A percentile compares a stretch with the other conserved stretches of the same genome.
Evolutionary conservation across 2,329 filamentous ascomycete genomes (phyloP).

Genomic region (Venturiaceae sp.): DNA sequence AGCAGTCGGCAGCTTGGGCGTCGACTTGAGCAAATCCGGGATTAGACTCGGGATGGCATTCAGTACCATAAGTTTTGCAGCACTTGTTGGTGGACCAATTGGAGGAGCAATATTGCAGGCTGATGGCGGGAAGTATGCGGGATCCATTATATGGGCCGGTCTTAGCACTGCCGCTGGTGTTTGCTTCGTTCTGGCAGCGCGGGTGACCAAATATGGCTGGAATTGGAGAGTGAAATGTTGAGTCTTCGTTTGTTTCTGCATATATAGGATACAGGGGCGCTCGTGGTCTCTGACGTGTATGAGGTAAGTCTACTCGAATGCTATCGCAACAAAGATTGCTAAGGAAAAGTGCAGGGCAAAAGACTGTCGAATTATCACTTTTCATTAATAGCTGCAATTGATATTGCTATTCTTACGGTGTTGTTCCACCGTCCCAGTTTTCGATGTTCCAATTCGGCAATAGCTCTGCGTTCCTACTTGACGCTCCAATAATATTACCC

Average conservation of each 20-base stretch:
- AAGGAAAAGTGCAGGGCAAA: not conserved
- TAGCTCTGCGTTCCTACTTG: not conserved
- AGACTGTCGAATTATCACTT: not conserved
- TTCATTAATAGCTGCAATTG: not conserved
- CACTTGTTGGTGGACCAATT: slow-evolving; percentile 8
- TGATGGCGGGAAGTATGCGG: not conserved
- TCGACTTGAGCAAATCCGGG: slow-evolving; percentile 42
- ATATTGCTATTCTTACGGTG: not conserved
- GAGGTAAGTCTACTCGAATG: not conserved
- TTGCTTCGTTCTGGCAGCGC: slow-evolving; percentile 1
- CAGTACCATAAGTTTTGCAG: slow-evolving; percentile 42
- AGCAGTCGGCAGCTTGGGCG: slow-evolving; percentile 44
- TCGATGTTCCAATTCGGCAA: no score
- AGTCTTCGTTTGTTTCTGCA: no score
- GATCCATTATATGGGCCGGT: slow-evolving; percentile 3
- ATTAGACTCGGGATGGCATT: slow-evolving; percentile 50
- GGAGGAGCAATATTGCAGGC: slow-evolving; percentile 8
- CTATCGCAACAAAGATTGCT: not conserved
- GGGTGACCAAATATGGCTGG: slow-evolving; percentile 6
- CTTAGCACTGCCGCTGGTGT: not conserved
- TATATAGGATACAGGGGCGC: no score
- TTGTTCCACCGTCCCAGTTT: not conserved
- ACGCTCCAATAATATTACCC: not conserved
- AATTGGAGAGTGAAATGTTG: slow-evolving; percentile 6
- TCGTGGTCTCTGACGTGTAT: not conserved